Evolutionary conservation across 2,329 filamentous ascomycete species (phyloP).

Genomic region (Exophiala sp.): DNA sequence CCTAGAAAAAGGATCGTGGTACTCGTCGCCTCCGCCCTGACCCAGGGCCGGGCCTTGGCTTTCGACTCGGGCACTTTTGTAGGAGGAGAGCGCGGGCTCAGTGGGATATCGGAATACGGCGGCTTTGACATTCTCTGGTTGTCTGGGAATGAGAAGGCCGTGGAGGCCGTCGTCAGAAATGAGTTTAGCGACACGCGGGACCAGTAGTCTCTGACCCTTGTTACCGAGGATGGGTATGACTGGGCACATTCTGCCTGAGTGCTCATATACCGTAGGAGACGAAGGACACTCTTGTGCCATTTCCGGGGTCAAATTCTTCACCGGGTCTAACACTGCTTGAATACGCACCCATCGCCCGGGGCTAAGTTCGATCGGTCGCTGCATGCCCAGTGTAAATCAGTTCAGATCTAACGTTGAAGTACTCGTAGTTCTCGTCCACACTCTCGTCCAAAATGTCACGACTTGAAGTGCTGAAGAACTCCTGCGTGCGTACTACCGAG

Average conservation of each 20-base stretch:
- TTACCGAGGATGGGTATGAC: no score
- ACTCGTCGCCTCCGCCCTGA: conserved; percentile 41
- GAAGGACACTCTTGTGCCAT: conserved; percentile 27
- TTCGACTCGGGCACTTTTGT: conserved; percentile 38
- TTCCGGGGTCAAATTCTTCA: conserved; percentile 4
- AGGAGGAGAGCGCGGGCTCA: conserved; percentile 28
- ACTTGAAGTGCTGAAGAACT: conserved; percentile 41
- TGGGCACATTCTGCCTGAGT: no score
- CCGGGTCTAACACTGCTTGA: conserved; percentile 41
- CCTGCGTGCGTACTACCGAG: conserved; percentile 39
- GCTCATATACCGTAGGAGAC: no score
- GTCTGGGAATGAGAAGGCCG: conserved; percentile 42
- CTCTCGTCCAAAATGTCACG: conserved; percentile 60
- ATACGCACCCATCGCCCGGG: conserved; percentile 53
- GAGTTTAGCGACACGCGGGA: conserved; percentile 29
- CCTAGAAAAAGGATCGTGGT: conserved; percentile 31
- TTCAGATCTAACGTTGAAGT: conserved; percentile 56
- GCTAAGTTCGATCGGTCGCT: conserved; percentile 47
- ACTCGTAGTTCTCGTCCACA: no score
- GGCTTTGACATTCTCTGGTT: conserved; percentile 31
- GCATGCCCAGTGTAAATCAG: conserved; percentile 58
- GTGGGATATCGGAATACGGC: conserved; percentile 45
- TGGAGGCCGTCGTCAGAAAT: conserved; percentile 44
- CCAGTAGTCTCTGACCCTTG: conserved; percentile 16
- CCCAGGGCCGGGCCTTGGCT: conserved; percentile 9